Evolutionary conservation across 208 protist species (phyloP), one percentile per base, ranked within the genome.

Genomic region (Balamuthia mandrillaris): DNA sequence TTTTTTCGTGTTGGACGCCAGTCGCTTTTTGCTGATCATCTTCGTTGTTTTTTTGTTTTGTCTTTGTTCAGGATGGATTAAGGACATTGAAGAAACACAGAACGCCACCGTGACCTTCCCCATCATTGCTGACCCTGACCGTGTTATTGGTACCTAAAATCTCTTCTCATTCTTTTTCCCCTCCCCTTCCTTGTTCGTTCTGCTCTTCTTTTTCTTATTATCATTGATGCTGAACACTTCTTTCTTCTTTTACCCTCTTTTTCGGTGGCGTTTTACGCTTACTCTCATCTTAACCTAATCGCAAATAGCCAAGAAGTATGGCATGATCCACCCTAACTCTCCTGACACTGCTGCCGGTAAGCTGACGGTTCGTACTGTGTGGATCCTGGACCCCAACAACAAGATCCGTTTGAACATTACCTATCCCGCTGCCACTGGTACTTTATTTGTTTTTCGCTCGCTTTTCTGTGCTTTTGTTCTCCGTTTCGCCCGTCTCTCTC

Each of bases 321-420:
- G 85, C 65, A 93, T 93, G 89, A 49, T 93, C 44, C 87, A 93
- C 72, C 86, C 86, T 49, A 86, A 81, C 24, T 44, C 85, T 33
- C 49, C 52, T 16, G 42, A 72, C 65, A 84, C 72, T 18, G 45
- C 42, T 24, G 87, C 75, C 54, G 24, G 88, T 31, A 84, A 88
- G 44, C 21, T 91, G 42, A 90, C 91, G 42, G 87, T 86, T 45
- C 87, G 91, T 82, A 58, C 87, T n/a, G 88, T 93, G 12, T 92
- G 84, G 75, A 81, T 93, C 52, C 56, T 93, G 63, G 85, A 56
- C 47, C 88, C 88, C 6, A 74, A 88, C 79, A 91, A 91, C 49
- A 90, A 89, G 88, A 42, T 92, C 54, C 87, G 88, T 70, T 77
- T 92, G 4, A 51, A 51, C 60, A 75, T 93, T 84, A 81, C 84